phyloP scores from a whole-genome alignment of 148 eudicot species.

The Rhododendron kiyosumense region DNA sequence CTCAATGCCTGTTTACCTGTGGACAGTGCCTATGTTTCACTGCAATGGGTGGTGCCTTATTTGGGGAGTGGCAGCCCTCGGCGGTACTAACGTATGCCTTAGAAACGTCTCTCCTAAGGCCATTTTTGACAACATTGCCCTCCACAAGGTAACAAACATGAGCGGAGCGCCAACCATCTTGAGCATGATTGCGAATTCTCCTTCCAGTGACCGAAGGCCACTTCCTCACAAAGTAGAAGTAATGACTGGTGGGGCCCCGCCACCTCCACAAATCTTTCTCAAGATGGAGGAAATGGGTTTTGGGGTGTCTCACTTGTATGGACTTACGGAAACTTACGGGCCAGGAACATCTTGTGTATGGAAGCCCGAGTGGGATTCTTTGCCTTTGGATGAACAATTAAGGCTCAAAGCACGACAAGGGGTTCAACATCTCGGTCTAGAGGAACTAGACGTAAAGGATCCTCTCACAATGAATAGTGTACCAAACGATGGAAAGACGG shows the following conservation, averaged over 20 bases:
- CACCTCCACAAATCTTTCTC: slow-evolving; percentile 29
- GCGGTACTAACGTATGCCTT: slow-evolving; percentile 27
- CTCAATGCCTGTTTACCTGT: slow-evolving; percentile 19
- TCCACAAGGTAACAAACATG: slow-evolving; percentile 27
- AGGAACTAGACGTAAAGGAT: slow-evolving; percentile 36
- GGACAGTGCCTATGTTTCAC: slow-evolving; percentile 29
- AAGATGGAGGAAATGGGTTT: slow-evolving; percentile 42
- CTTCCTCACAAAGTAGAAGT: slow-evolving; percentile 24
- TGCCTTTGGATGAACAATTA: slow-evolving; percentile 21
- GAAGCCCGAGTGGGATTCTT: slow-evolving; percentile 40
- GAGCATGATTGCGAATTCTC: slow-evolving; percentile 20
- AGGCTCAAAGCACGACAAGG: slow-evolving; percentile 40
- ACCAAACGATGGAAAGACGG: slow-evolving; percentile 27
- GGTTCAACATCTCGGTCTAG: slow-evolving; percentile 29
- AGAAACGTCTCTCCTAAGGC: slow-evolving; percentile 21
- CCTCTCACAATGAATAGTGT: slow-evolving; percentile 34
- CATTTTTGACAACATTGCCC: slow-evolving; percentile 20
- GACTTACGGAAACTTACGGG: slow-evolving; percentile 42
- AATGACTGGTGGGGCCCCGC: slow-evolving; percentile 23
- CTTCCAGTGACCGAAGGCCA: slow-evolving; percentile 4
- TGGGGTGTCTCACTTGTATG: slow-evolving; percentile 31
- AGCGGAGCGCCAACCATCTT: slow-evolving; percentile 28
- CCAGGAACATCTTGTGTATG: slow-evolving; percentile 29
- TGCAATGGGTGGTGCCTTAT: slow-evolving; percentile 28
- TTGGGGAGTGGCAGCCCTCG: slow-evolving; percentile 27